Conservation (phyloP, 495 filamentous ascomycete genomes). For the Xanthoparmelia taractica region DNA sequence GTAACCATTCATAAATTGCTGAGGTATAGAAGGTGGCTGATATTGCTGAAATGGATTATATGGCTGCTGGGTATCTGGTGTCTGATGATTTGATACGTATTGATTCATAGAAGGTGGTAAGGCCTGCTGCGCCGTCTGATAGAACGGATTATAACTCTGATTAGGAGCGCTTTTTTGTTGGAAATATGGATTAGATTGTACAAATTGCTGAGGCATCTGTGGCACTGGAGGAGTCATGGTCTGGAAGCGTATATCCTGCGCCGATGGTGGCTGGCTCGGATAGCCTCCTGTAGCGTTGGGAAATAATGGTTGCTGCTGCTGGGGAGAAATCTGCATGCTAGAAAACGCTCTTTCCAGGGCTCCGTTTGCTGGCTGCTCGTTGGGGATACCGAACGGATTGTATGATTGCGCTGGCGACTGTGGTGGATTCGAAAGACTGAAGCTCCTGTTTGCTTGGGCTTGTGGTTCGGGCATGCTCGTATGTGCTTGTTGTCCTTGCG, state of each 20-base stretch:
- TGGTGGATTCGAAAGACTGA: conserved; percentile 18
- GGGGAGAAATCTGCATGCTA: conserved; percentile 53
- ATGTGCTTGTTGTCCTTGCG: conserved; percentile 8
- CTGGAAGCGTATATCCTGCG: conserved; percentile 41
- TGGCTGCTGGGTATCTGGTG: conserved; percentile 21
- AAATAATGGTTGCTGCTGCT: conserved; percentile 57
- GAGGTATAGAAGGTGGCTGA: conserved; percentile 48
- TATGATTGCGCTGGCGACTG: conserved; percentile 35
- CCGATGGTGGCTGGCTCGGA: conserved; percentile 45
- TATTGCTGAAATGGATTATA: conserved; percentile 23
- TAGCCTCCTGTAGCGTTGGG: conserved; percentile 79
- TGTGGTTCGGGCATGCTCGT: conserved; percentile 5
- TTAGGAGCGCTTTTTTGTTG: conserved; percentile 38
- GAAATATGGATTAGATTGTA: conserved; percentile 36
- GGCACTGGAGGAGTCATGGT: conserved; percentile 55
- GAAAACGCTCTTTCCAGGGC: conserved; percentile 63
- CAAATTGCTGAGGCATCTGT: conserved; percentile 48
- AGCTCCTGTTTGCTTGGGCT: conserved; percentile 6
- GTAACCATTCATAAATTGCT: conserved; percentile 25
- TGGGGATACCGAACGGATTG: conserved; percentile 62
- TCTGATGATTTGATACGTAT: conserved; percentile 28
- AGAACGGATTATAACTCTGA: conserved; percentile 59
- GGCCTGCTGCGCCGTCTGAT: conserved; percentile 40
- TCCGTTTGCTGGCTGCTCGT: conserved; percentile 40
- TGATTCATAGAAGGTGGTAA: conserved; percentile 21